A percentile compares a stretch with the other conserved stretches of the same genome.
Conservation (phyloP, 768 basidiomycete genomes). For the Peribolospora baueri region DNA sequence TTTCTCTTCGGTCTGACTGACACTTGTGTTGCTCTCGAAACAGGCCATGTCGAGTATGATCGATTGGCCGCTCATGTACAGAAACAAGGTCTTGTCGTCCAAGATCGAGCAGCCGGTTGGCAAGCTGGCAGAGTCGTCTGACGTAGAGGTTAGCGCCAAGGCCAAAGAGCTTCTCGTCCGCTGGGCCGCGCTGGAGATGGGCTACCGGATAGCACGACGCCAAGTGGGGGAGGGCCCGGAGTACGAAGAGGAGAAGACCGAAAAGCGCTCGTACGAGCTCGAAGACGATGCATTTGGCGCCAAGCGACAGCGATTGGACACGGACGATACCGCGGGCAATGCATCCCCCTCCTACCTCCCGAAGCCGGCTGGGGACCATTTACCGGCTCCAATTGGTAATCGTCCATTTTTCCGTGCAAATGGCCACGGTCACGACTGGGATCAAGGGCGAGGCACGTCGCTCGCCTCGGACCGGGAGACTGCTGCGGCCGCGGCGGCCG, state of each 20-base stretch:
- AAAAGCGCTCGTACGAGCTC: background rate
- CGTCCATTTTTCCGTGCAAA: no score
- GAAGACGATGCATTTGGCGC: background rate
- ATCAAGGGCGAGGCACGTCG: no score
- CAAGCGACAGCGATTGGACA: conserved; percentile 7
- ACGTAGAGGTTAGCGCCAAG: conserved; percentile 32
- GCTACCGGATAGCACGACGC: conserved; percentile 48
- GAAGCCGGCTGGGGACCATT: no score
- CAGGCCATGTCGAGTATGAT: conserved; percentile 21
- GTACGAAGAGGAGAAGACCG: no score
- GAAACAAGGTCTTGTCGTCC: conserved; percentile 78
- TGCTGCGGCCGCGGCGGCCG: conserved; percentile 1
- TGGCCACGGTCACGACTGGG: no score
- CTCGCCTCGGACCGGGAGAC: background rate
- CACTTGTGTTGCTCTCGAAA: conserved; percentile 16
- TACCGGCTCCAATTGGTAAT: no score
- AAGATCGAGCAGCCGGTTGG: conserved; percentile 28
- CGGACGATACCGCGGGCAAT: conserved; percentile 24
- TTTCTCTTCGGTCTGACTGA: conserved; percentile 14
- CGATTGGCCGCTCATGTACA: conserved; percentile 52
- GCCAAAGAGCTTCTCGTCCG: conserved; percentile 43
- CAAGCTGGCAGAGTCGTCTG: conserved; percentile 27
- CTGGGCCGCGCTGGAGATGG: conserved; percentile 54
- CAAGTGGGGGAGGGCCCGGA: no score
- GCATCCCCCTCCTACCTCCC: background rate